Conservation (phyloP, 2,329 filamentous ascomycete genomes). For the Aspergillus carbonarius region DNA sequence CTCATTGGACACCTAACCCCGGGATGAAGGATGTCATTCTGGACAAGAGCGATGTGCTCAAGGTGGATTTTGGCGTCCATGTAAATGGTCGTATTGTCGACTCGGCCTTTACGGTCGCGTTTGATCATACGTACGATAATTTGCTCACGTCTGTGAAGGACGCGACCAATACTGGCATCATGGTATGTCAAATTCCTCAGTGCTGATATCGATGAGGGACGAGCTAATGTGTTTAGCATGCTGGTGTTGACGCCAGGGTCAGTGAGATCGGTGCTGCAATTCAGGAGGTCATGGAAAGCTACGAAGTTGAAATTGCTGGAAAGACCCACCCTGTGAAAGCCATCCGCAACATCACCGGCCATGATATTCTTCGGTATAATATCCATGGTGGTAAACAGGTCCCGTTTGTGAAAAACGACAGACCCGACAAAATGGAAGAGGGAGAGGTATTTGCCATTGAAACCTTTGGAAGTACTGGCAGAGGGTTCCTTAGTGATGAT, state of each 20-base stretch:
- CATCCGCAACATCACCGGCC: constrained; percentile 56
- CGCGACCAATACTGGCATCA: constrained; percentile 51
- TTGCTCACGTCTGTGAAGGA: constrained; percentile 64
- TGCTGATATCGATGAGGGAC: background rate
- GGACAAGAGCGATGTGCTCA: constrained; percentile 73
- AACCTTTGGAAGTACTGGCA: constrained; percentile 58
- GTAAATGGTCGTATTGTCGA: constrained; percentile 79
- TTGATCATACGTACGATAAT: constrained; percentile 72
- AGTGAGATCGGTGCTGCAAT: constrained; percentile 58
- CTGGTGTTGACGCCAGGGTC: constrained; percentile 57
- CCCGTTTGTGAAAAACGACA: constrained; percentile 54
- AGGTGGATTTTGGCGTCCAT: constrained; percentile 80
- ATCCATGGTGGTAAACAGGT: constrained; percentile 59
- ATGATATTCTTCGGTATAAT: constrained; percentile 55
- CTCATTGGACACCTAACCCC: constrained; percentile 59
- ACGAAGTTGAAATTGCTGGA: constrained; percentile 57
- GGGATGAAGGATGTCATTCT: constrained; percentile 68
- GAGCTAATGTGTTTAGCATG: constrained; percentile 36
- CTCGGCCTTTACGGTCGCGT: constrained; percentile 76
- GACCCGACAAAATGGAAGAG: constrained; percentile 57
- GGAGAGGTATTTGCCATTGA: constrained; percentile 60
- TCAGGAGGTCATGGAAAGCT: constrained; percentile 63
- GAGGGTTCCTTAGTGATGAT: constrained; percentile 50
- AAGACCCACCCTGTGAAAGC: constrained; percentile 56
- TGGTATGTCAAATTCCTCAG: constrained; percentile 31